A percentile compares a stretch with the other conserved stretches of the same genome.
Evolutionary conservation across 257 asterid species (phyloP).

Genomic region (Solanum bulbocastanum): DNA sequence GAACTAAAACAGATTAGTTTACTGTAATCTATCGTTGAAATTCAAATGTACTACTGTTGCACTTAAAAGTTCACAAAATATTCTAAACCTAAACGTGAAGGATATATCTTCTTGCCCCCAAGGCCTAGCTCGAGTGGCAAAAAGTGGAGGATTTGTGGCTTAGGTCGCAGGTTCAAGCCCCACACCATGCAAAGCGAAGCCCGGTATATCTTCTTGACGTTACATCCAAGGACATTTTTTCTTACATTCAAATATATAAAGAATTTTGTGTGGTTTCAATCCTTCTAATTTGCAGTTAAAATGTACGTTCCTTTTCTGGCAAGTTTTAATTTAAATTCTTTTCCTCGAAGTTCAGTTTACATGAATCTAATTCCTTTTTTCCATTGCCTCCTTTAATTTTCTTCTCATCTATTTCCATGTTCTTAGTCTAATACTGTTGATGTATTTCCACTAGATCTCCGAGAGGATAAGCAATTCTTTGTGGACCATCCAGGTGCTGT

Average conservation of each 20-base stretch:
- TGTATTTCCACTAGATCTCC: slow-evolving; percentile 49
- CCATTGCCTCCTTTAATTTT: not conserved
- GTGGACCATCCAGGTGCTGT: slow-evolving; percentile 68
- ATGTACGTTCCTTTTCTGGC: not conserved
- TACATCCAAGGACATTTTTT: not conserved
- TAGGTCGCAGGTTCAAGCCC: no score
- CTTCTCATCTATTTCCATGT: not conserved
- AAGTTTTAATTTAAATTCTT: not conserved
- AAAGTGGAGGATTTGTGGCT: no score
- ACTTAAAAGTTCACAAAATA: not conserved
- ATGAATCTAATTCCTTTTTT: not conserved
- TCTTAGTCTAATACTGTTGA: not conserved
- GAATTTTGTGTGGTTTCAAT: not conserved
- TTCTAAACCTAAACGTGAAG: not conserved
- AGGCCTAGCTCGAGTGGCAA: no score
- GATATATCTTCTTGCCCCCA: not conserved
- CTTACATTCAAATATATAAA: not conserved
- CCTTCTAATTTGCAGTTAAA: not conserved
- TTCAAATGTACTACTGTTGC: not conserved
- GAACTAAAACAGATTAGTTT: not conserved
- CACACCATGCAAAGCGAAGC: no score
- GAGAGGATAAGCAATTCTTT: slow-evolving; percentile 68
- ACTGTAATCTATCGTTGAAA: not conserved
- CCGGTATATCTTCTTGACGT: not conserved
- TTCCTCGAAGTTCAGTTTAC: not conserved